Base-by-base conservation (phyloP, 495 filamentous ascomycete genomes). In the Neurospora africana region DNA sequence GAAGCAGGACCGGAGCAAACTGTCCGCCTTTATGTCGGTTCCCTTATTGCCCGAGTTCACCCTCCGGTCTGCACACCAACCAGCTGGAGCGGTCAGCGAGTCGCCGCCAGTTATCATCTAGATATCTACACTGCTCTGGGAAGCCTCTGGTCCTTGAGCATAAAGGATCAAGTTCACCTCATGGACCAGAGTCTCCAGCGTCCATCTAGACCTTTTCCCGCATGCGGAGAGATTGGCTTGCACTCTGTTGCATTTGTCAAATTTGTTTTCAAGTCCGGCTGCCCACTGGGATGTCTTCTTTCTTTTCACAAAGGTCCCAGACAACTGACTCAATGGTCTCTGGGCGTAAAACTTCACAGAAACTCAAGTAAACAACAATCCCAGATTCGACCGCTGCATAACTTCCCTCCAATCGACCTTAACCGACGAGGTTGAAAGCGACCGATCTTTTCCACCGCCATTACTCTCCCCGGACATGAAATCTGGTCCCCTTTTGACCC, bases 371-470 rank as follows among this genome's bases (percentile, higher is more conserved):
- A 71, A 71, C 53, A 71, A 68, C 11, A 69, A 15, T 7, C 58
- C 35, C 35, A 68, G 3, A 17, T 68, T 68, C 17, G 58, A 33
- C 21, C 36, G 10, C 53, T 69, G 58, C 70, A 71, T 21, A 13
- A 71, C 35, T 30, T 37, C 53, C 53, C 53, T 71, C 70, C 70
- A 71, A 21, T 71, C 43, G 9, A 27, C 70, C n/a, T 13, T 69
- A 10, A 21, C 68, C 27, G 53, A 61, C 13, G 27, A 61, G 23
- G 6, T 17, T 8, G 23, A 61, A 27, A 61, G 1, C 27, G 23
- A 61, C 53, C 27, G 6, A 61, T 61, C 21, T 61, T 27, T 61
- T 61, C 13, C 53, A 33, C 53, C 27, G 5, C 13, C 53, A 61
- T 1, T 61, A 33, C 53, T 9, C 27, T 61, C 53, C 53, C 15